Evolutionary conservation across 176 grass and related monocot species (phyloP).

Genomic region (Carex cristatella): DNA sequence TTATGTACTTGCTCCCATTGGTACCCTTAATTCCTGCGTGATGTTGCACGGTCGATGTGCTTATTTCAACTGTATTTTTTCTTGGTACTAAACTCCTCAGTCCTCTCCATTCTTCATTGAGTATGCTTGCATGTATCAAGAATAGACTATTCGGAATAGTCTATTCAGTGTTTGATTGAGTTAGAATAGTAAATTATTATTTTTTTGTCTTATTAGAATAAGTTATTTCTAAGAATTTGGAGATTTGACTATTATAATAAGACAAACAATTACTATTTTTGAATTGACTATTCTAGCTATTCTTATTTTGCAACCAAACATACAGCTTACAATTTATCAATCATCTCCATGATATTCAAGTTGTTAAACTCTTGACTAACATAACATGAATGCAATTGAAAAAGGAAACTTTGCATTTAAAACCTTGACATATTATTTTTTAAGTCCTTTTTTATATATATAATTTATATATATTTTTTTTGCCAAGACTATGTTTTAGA

Average conservation of each 20-base stretch:
- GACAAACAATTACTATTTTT: too few relatives aligned
- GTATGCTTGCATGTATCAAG: too few relatives aligned
- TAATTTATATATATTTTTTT: background rate
- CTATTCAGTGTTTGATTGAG: too few relatives aligned
- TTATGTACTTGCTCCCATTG: background rate
- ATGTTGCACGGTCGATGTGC: slow-evolving; percentile 7
- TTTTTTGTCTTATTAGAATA: too few relatives aligned
- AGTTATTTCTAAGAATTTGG: too few relatives aligned
- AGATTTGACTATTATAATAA: too few relatives aligned
- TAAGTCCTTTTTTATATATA: background rate
- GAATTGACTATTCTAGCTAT: too few relatives aligned
- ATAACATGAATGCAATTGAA: background rate
- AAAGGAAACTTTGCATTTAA: background rate
- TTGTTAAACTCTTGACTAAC: background rate
- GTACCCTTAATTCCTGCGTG: slow-evolving; percentile 11
- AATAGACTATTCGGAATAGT: too few relatives aligned
- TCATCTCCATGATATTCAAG: background rate
- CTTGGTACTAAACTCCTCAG: background rate
- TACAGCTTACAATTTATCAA: too few relatives aligned
- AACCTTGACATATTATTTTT: background rate
- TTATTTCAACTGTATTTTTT: slow-evolving; percentile 3
- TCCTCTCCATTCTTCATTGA: too few relatives aligned
- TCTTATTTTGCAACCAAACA: too few relatives aligned
- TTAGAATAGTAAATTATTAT: too few relatives aligned
- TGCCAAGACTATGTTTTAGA: background rate